Conservation (phyloP, 805 yeast species). For the Cyberlindnera amylophila region DNA sequence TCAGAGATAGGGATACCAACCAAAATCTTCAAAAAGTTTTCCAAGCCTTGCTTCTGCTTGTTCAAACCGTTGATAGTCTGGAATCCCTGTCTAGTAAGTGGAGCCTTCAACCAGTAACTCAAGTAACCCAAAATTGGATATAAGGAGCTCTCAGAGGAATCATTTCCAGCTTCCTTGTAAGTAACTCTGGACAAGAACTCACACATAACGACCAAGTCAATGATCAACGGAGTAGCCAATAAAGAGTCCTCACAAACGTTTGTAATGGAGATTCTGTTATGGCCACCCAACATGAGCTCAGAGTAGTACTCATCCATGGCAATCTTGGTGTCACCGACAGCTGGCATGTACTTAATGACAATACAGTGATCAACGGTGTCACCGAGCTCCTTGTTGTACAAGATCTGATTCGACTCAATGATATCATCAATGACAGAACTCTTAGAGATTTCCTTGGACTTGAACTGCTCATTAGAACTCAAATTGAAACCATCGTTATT, state of each 20-base stretch:
- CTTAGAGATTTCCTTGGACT: constrained; percentile 93
- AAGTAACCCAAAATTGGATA: constrained; percentile 84
- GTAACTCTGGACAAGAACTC: constrained; percentile 86
- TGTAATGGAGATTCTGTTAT: constrained; percentile 89
- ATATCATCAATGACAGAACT: constrained; percentile 92
- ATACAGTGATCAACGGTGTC: constrained; percentile 86
- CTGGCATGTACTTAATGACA: constrained; percentile 89
- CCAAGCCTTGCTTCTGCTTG: constrained; percentile 91
- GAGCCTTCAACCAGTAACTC: constrained; percentile 96
- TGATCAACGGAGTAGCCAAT: constrained; percentile 90
- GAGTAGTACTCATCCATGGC: constrained; percentile 99
- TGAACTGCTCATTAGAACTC: constrained; percentile 88
- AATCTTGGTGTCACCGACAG: constrained; percentile 94
- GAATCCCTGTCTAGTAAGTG: constrained; percentile 86
- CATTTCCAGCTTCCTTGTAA: constrained; percentile 51
- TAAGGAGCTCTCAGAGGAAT: constrained; percentile 40
- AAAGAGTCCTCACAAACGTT: constrained; percentile 96
- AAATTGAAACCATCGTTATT: constrained; percentile 94
- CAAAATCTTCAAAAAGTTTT: constrained; percentile 82
- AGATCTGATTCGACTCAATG: constrained; percentile 78
- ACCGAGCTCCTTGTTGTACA: constrained; percentile 79
- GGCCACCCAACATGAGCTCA: constrained; percentile 96
- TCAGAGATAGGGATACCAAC: constrained; percentile 88
- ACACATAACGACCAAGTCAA: constrained; percentile 84
- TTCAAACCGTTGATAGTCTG: constrained; percentile 90